phyloP scores from a whole-genome alignment of 225 moss, liverwort and hornwort species.

The Thuidium tamariscinum region DNA sequence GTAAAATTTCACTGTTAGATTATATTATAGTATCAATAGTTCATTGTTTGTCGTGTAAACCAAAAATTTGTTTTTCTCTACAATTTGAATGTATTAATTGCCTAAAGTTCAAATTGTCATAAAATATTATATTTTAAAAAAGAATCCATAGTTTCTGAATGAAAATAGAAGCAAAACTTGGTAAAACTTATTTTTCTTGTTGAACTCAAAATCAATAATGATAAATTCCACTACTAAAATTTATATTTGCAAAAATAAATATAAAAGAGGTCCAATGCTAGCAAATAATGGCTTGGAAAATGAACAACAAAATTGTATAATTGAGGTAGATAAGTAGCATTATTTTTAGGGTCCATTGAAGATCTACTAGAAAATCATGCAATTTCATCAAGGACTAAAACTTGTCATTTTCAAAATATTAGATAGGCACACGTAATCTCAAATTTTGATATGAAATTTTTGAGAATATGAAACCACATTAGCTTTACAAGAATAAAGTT shows the following conservation, averaged over 20 bases:
- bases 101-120: background rate
- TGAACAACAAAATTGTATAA: background rate
- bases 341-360: too few species aligned
- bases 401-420: background rate
- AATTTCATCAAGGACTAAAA: background rate
- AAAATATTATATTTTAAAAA: background rate
- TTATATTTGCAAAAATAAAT: accelerated
- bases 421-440: too few species aligned
- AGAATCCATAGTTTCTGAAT: background rate
- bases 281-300: background rate
- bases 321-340: background rate
- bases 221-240: background rate
- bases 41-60: too few species aligned
- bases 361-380: background rate
- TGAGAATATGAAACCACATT: too few species aligned
- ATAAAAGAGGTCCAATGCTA: background rate
- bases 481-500: too few species aligned
- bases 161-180: background rate
- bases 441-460: background rate
- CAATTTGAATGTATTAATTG: background rate
- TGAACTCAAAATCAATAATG: background rate
- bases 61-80: background rate
- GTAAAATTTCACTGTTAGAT: too few species aligned
- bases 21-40: too few species aligned
- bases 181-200: background rate